Percentiles rank a stretch among this genome's conserved stretches.
phyloP scores from a whole-genome alignment of 441 rosid species.

The Gossypium schwendimanii region DNA sequence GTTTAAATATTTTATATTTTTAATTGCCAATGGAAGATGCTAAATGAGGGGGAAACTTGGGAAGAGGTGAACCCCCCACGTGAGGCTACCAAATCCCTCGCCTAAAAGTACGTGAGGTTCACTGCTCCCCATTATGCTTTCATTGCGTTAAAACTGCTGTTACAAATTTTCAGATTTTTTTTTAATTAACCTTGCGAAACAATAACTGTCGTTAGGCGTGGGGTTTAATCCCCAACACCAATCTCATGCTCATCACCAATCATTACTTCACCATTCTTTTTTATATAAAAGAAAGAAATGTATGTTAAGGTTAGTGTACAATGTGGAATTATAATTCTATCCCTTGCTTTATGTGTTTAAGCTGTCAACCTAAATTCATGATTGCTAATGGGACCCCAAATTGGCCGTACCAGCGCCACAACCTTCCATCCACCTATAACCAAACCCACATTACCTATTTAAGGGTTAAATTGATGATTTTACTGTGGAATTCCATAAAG shows the following conservation, averaged over 20 bases:
- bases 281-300: background rate
- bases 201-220: constrained; percentile 11
- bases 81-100: constrained; percentile 4
- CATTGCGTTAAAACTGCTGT: background rate
- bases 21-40: background rate
- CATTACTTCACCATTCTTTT: background rate
- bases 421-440: background rate
- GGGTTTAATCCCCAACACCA: constrained; percentile 1
- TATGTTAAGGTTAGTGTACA: constrained; percentile 24
- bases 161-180: background rate
- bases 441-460: background rate
- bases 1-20: no score
- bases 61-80: constrained; percentile 7
- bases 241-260: background rate
- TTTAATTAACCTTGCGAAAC: constrained; percentile 11
- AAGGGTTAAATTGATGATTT: background rate
- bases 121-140: background rate
- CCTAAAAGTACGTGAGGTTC: constrained; percentile 9
- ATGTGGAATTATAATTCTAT: constrained; percentile 40
- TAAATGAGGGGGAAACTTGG: background rate
- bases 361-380: constrained; percentile 31
- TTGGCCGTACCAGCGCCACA: constrained; percentile 16
- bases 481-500: background rate
- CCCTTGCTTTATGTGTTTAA: constrained; percentile 24
- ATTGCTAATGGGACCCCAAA: constrained; percentile 28